Base-by-base conservation (phyloP, 1,284 basidiomycete genomes). In the Trametes versicolor region DNA sequence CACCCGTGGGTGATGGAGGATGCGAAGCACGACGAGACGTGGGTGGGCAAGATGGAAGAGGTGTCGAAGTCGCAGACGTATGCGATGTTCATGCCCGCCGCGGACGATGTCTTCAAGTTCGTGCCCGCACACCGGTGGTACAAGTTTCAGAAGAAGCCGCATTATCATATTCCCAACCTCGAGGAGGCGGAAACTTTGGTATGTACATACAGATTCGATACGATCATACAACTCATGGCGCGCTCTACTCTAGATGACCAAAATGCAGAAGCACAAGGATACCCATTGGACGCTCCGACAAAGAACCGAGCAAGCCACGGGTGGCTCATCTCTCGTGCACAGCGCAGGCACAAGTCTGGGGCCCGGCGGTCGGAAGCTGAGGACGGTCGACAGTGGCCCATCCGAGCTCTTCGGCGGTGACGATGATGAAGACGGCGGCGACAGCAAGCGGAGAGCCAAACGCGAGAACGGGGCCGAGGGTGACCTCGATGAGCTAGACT, bases 1-100 rank as follows among this genome's bases (percentile, higher is more conserved):
- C 92, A 92, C 76, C 94, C 95, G 1, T 96, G 94, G 95, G 88
- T 96, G 50, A 86, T 96, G 79, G 94, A 96, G 79, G 93, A 95
- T 74, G 85, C 83, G 52, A 74, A 76, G 49, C 84, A 87, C 59
- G 79, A 82, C 64, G 91, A 94, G 77, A 74, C 86, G 34, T 96
- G 94, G 94, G 82, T 88, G 23, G 95, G 90, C 21, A 85, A 90
- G 75, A 83, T 96, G 81, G 92, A 95, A 75, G 93, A 95, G 63
- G 83, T 87, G 8, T 80, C 85, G 23, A 93, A 87, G 76, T 82
- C 77, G 36, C 74, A 80, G 71, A 79, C 77, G 25, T 76, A 79
- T 57, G 80, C 75, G 47, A 77, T 81, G 76, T 80, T 82, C 72
- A 92, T 93, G 90, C 91, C 91, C 45, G 86, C 89, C 17, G 85